These are phyloP conservation scores for Pestalotiopsis sp. DNA, from an alignment of 2,329 filamentous ascomycete genomes.

Conservation along the genomic window DNA sequence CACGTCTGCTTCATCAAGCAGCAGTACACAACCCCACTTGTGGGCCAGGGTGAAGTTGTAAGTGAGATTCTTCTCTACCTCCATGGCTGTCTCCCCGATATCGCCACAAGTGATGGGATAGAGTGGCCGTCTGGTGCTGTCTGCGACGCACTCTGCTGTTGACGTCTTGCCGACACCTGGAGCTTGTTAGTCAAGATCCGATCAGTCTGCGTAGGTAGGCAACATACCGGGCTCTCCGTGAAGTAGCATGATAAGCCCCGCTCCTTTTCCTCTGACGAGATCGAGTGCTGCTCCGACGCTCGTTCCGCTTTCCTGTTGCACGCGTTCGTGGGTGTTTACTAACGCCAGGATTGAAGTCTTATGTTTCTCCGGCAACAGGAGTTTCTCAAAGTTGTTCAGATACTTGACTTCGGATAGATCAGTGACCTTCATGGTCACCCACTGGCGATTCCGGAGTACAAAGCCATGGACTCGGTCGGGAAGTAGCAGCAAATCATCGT, in stretches of 20 bases:
- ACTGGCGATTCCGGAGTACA: neutral
- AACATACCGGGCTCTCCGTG: conserved; percentile 12
- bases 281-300: neutral
- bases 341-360: conserved; percentile 3
- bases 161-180: conserved; percentile 45
- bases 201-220: conserved; percentile 17
- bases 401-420: neutral
- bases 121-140: conserved; percentile 32
- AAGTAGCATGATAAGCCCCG: conserved; percentile 17
- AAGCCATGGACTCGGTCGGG: neutral
- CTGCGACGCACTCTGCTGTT: conserved; percentile 41
- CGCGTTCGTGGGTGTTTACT: neutral
- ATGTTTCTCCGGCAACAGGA: neutral
- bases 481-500: neutral
- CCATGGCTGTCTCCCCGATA: conserved; percentile 27
- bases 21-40: conserved; percentile 39
- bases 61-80: conserved; percentile 25
- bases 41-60: conserved; percentile 41
- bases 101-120: conserved; percentile 35
- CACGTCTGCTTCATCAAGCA: conserved; percentile 33
- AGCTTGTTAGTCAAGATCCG: conserved; percentile 41
- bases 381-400: neutral
- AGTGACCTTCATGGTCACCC: neutral
- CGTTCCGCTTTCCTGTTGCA: neutral
- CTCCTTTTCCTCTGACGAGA: neutral